phyloP scores from a whole-genome alignment of 495 filamentous ascomycete species.

The Annulohypoxylon stygium region DNA sequence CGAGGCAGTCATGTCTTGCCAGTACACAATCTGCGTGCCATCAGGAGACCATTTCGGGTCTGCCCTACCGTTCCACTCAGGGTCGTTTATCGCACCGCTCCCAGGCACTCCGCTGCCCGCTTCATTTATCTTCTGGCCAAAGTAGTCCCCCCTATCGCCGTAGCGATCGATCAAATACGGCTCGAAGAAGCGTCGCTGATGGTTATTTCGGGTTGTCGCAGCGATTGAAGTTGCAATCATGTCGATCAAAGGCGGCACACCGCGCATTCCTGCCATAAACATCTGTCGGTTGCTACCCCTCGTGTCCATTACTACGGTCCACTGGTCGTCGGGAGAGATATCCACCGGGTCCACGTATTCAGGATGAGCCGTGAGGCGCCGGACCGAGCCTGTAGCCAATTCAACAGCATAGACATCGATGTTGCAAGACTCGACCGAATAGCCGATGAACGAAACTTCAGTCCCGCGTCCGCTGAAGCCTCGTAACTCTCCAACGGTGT shows the following conservation, averaged over 20 bases:
- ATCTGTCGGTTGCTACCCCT: constrained; percentile 39
- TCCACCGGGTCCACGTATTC: constrained; percentile 52
- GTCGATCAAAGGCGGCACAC: constrained; percentile 48
- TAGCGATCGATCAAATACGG: constrained; percentile 48
- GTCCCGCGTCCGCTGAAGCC: constrained; percentile 49
- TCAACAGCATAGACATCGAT: constrained; percentile 51
- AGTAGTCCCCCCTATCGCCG: constrained; percentile 48
- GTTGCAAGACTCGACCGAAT: constrained; percentile 49
- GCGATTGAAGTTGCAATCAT: constrained; percentile 23
- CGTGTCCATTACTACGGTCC: constrained; percentile 45
- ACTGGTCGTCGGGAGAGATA: constrained; percentile 51
- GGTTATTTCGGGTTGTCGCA: constrained; percentile 49
- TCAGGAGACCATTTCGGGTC: constrained; percentile 49
- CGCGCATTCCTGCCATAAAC: constrained; percentile 49
- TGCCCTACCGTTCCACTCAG: constrained; percentile 48
- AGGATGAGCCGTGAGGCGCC: constrained; percentile 49
- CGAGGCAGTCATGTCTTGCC: constrained; percentile 26
- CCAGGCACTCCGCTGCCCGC: constrained; percentile 44
- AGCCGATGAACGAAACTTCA: constrained; percentile 50
- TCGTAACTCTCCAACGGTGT: constrained; percentile 50
- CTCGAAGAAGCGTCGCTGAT: constrained; percentile 49
- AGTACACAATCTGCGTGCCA: constrained; percentile 38
- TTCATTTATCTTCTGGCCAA: constrained; percentile 49
- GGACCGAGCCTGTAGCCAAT: constrained; percentile 45
- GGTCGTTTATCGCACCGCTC: constrained; percentile 45